Evolutionary conservation across 1,284 basidiomycete species (phyloP).

Genomic region (Bondarzewia mesenterica): DNA sequence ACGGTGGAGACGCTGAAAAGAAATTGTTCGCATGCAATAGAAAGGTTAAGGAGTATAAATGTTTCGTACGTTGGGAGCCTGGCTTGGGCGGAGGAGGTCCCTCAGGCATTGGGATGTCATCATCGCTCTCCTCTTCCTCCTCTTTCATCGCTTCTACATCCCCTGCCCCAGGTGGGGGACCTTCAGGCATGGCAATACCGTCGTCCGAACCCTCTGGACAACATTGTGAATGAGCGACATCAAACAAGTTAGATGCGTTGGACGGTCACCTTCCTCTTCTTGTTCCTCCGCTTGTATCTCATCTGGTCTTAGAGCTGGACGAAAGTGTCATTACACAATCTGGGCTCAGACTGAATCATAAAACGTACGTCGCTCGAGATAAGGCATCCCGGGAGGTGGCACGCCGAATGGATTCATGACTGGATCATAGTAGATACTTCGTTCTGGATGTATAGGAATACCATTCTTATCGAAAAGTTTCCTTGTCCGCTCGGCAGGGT

Average conservation of each 20-base stretch:
- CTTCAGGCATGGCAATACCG: slow-evolving; percentile 65
- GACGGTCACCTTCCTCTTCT: slow-evolving; percentile 33
- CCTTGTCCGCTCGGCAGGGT: slow-evolving; percentile 37
- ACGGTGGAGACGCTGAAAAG: slow-evolving; percentile 1
- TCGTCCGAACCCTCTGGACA: slow-evolving; percentile 31
- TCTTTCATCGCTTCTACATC: slow-evolving; percentile 6
- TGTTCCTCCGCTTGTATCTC: slow-evolving; percentile 53
- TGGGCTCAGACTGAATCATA: neutral
- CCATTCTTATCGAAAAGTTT: slow-evolving; percentile 77
- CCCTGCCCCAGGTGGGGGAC: slow-evolving; percentile 53
- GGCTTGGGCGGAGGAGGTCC: slow-evolving; percentile 56
- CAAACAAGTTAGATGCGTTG: neutral
- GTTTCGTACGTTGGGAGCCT: slow-evolving; percentile 11
- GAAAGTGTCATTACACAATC: neutral
- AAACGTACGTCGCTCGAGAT: slow-evolving; percentile 72
- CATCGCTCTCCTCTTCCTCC: slow-evolving; percentile 49
- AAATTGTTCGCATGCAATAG: neutral
- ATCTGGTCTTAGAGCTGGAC: slow-evolving; percentile 48
- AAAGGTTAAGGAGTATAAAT: neutral
- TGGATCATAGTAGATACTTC: slow-evolving; percentile 89
- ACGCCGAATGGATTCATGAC: slow-evolving; percentile 92
- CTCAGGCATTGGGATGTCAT: slow-evolving; percentile 83
- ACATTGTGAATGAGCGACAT: neutral
- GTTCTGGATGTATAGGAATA: slow-evolving; percentile 76
- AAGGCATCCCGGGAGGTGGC: slow-evolving; percentile 95